phyloP scores from a whole-genome alignment of 139 green algal species.

The Tetradesmus lagerheimii region DNA sequence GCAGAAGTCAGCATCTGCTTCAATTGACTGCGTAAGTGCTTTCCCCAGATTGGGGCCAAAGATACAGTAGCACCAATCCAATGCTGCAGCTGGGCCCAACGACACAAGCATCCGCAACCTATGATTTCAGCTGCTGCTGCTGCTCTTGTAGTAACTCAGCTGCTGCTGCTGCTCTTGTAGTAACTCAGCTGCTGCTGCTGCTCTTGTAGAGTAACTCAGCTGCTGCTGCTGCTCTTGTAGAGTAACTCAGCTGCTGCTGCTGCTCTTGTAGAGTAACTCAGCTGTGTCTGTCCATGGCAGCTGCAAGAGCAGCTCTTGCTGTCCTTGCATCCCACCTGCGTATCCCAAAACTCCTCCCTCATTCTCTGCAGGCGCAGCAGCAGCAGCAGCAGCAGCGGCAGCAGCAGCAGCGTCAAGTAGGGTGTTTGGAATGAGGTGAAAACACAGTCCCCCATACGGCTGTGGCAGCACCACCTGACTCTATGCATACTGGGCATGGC shows the following conservation, averaged over 20 bases:
- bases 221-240: not conserved
- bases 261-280: not conserved
- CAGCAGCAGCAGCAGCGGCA: constrained; percentile 31
- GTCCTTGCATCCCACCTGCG: constrained; percentile 47
- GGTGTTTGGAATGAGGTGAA: constrained; percentile 43
- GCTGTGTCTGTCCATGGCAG: not conserved
- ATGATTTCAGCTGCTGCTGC: no score
- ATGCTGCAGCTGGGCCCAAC: no score
- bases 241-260: not conserved
- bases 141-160: no score
- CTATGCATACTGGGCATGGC: no score
- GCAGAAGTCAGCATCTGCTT: not conserved
- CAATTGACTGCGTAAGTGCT: no score
- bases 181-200: not conserved
- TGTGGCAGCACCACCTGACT: no score
- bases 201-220: no score
- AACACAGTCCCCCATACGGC: no score
- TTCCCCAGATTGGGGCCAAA: no score
- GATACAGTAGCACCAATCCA: no score
- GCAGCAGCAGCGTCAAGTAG: not conserved
- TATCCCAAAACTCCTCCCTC: constrained; percentile 93
- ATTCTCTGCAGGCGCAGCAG: constrained; percentile 65
- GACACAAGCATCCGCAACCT: no score
- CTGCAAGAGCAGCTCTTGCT: not conserved
- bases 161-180: no score